Evolutionary conservation across 2,329 filamentous ascomycete genomes (phyloP), one percentile per base, ranked within the genome.

Genomic region (Arthrocladium fulminans): DNA sequence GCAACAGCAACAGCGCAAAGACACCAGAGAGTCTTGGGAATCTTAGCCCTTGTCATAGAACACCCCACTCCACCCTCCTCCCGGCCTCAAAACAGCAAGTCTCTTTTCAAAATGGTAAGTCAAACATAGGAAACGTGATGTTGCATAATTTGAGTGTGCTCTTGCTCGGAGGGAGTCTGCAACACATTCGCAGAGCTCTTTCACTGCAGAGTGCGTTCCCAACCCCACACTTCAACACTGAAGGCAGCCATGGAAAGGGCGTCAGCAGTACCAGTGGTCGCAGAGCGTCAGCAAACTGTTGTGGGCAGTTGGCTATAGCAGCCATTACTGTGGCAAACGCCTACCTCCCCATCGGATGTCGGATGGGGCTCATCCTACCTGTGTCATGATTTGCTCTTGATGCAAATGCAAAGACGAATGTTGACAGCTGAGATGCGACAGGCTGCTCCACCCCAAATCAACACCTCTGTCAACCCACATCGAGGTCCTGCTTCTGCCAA

Each of bases 401-500:
- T 32, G 9, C 29, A 29, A 29, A 7, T 7, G 7, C 27, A 29
- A 29, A 7, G 27, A 29, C 27, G 13, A 13, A 29, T 13, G 27
- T 29, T 29, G 13, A 29, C 27, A 29, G 7, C n/a, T n/a, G n/a
- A n/a, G n/a, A n/a, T n/a, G n/a, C n/a, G n/a, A n/a, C 20, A 45
- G 42, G 10, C 42, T 13, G 42, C 42, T n/a, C 42, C 42, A 35
- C 3, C 42, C 4, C 24, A 20, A 17, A 45, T 45, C 43, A 38
- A 45, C 32, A 47, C 37, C 23, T 30, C 30, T 35, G 39, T 51
- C 29, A 25, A 38, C 35, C 46, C 22, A 23, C 38, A 35, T 19
- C 39, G 10, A 37, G 22, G 15, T 25, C n/a, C 34, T 6, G 45
- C 24, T 27, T 39, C 52, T 49, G 50, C 53, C 22, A 52, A 51